Base-by-base conservation (phyloP, 306 rosid genomes). In the Glycyrrhiza uralensis region DNA sequence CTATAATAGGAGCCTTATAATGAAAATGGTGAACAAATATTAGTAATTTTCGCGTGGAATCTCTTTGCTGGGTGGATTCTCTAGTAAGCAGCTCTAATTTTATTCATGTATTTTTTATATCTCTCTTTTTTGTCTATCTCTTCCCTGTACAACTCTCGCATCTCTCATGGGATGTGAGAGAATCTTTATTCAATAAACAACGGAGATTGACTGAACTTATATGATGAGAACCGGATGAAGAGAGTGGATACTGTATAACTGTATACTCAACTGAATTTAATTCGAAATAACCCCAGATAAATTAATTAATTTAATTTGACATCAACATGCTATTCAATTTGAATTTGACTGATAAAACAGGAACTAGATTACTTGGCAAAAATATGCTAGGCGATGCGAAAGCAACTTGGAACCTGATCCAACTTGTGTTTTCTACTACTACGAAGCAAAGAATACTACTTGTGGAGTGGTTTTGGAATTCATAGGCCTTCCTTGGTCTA, bases 361-460 rank as follows among this genome's bases (percentile, higher is more conserved):
- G 36, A 55, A 55, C 24, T 10, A 51, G 61, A 55, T 64, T 56
- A 42, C 44, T 63, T 22, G 18, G 19, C 18, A 14, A 28, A 49
- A 23, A 32, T 46, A 67, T 10, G 44, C 45, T 22, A 42, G 24
- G 77, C 17, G 1, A 66, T 36, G 32, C 7, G 13, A 57, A 57
- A 49, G 65, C 44, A 73, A 47, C 54, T 58, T n/a, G 8, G 64
- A 66, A 72, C 63, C 38, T 23, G 63, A 55, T 23, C 15, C 46
- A 44, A 20, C 39, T 32, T 11, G 8, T 60, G 74, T 24, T 78
- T 55, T 72, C 19, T 17, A 41, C 50, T 6, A 35, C 63, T 17
- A 63, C 0, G 45, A 79, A 79, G 83, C 73, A 72, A 79, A 56
- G 83, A 72, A 79, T 72, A 57, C 61, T 14, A 32, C 64, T 64